phyloP scores from a whole-genome alignment of 2,329 filamentous ascomycete genomes.

The Pseudocercospora fuligena region DNA sequence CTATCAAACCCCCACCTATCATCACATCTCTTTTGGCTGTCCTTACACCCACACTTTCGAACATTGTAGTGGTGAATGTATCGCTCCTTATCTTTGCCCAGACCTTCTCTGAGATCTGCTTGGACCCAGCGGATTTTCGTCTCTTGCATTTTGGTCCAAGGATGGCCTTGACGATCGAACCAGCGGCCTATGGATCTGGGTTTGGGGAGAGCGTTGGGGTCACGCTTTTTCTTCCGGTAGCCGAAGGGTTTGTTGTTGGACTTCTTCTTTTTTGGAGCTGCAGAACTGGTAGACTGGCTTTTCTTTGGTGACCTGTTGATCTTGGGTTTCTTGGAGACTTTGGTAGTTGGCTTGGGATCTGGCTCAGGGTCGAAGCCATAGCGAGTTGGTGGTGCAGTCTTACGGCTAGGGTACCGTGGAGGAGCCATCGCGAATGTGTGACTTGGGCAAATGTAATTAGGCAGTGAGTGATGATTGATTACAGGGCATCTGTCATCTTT shows the following conservation, averaged over 20 bases:
- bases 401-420: not conserved
- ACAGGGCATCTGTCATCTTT: not conserved
- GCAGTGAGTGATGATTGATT: not conserved
- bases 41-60: too few relatives aligned
- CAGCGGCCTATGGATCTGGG: not conserved
- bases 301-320: not conserved
- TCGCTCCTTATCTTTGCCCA: too few relatives aligned
- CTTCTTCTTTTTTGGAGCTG: not conserved
- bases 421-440: not conserved
- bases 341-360: not conserved
- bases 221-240: not conserved
- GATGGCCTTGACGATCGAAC: not conserved
- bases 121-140: too few relatives aligned
- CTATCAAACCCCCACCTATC: too few relatives aligned
- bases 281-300: not conserved
- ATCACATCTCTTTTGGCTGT: too few relatives aligned
- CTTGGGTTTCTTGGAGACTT: not conserved
- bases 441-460: not conserved
- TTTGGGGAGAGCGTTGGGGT: not conserved
- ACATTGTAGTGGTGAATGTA: too few relatives aligned
- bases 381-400: not conserved
- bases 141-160: too few relatives aligned
- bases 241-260: not conserved
- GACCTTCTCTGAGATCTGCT: too few relatives aligned
- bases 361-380: not conserved